Percentiles rank a stretch among this genome's conserved stretches.
phyloP scores from a whole-genome alignment of 2,329 filamentous ascomycete genomes.

The Penicillium sp. region DNA sequence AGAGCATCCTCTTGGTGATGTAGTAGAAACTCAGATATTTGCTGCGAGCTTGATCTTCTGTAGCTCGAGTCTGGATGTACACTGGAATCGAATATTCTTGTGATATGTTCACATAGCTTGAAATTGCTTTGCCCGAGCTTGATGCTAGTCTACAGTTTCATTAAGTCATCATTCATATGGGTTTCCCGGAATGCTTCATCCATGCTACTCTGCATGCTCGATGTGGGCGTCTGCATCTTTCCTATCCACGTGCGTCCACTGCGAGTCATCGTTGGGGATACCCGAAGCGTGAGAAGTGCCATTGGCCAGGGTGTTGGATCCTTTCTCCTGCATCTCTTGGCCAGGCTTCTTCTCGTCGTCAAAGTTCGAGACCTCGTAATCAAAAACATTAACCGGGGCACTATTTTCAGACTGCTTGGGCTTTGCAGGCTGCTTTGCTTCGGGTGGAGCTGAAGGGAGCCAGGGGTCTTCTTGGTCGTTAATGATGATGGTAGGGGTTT shows the following conservation, averaged over 20 bases:
- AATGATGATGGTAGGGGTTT: constrained; percentile 13
- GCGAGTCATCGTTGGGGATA: constrained; percentile 7
- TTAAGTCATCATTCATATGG: constrained; percentile 22
- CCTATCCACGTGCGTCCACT: constrained; percentile 12
- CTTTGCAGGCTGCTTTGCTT: background rate
- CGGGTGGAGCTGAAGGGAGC: constrained; percentile 1
- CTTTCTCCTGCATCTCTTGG: constrained; percentile 46
- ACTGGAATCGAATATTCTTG: too few relatives aligned
- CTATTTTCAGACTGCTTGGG: constrained; percentile 3
- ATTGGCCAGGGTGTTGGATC: constrained; percentile 26
- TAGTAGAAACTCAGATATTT: too few relatives aligned
- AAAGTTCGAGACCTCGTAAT: constrained; percentile 42
- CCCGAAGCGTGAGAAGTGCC: constrained; percentile 12
- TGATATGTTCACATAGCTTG: background rate
- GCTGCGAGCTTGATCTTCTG: too few relatives aligned
- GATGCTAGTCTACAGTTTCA: constrained; percentile 5
- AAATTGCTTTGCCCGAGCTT: background rate
- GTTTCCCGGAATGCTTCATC: background rate
- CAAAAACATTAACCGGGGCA: constrained; percentile 39
- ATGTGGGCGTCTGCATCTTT: constrained; percentile 16
- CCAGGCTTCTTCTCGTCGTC: constrained; percentile 31
- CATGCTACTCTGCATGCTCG: constrained; percentile 10
- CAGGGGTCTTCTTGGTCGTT: constrained; percentile 8
- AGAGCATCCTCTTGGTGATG: too few relatives aligned
- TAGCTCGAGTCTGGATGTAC: too few relatives aligned